Conservation (phyloP, 345 rosid species). For the Pseudoturritis turrita region DNA sequence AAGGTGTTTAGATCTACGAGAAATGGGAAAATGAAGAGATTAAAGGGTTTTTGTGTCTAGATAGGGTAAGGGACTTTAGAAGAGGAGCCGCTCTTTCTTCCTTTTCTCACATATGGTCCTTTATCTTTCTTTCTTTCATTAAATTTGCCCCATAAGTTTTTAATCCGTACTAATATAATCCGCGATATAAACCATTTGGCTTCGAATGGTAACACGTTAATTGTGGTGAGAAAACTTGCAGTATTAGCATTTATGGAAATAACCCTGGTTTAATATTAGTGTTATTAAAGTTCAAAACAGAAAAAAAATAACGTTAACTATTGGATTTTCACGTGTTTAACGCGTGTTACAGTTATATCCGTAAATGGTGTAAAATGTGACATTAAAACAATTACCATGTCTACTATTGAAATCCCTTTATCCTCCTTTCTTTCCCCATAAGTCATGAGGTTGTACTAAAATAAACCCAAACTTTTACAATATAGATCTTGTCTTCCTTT, state of each 20-base stretch:
- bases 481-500: too few relatives aligned
- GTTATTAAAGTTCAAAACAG: too few relatives aligned
- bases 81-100: constrained; percentile 22
- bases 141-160: background rate
- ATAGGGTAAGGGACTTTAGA: constrained; percentile 15
- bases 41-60: constrained; percentile 14
- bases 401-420: too few relatives aligned
- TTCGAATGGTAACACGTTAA: too few relatives aligned
- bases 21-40: background rate
- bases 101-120: background rate
- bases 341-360: too few relatives aligned
- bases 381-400: too few relatives aligned
- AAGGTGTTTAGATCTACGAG: constrained; percentile 17
- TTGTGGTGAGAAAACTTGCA: too few relatives aligned
- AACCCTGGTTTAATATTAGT: too few relatives aligned
- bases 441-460: constrained; percentile 16
- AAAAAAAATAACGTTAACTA: too few relatives aligned
- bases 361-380: too few relatives aligned
- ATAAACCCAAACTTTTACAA: background rate
- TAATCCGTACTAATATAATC: background rate
- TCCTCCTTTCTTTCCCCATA: background rate
- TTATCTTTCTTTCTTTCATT: background rate
- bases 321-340: too few relatives aligned
- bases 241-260: background rate
- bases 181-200: too few relatives aligned